These are phyloP conservation scores for Fomitopsis serialis DNA, from an alignment of 768 basidiomycete genomes.

Conservation along the genomic window DNA sequence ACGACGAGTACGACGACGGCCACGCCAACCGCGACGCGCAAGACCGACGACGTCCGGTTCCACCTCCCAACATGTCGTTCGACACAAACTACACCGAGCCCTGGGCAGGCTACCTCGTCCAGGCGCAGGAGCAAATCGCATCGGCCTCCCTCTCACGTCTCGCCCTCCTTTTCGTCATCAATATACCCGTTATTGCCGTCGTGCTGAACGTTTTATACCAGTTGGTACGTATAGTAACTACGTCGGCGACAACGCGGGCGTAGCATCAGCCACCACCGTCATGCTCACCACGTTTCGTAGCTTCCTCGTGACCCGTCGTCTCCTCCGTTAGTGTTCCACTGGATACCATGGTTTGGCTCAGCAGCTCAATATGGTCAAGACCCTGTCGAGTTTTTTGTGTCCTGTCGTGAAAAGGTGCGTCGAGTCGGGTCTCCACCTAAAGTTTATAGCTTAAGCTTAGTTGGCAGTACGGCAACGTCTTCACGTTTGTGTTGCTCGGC, in stretches of 20 bases:
- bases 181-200: conserved; percentile 62
- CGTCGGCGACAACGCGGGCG: background rate
- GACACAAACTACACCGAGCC: conserved; percentile 20
- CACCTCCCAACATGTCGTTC: conserved; percentile 2
- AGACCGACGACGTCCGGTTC: no score
- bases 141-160: conserved; percentile 20
- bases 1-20: conserved; percentile 4
- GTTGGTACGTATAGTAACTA: conserved; percentile 40
- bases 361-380: conserved; percentile 88
- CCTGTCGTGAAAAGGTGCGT: conserved; percentile 70
- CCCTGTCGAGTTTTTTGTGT: conserved; percentile 82
- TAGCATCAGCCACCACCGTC: background rate
- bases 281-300: conserved; percentile 31
- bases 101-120: conserved; percentile 23
- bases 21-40: background rate
- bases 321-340: conserved; percentile 92
- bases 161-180: conserved; percentile 45
- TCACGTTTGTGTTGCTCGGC: conserved; percentile 90
- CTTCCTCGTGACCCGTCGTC: conserved; percentile 62
- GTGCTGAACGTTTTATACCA: conserved; percentile 75
- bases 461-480: conserved; percentile 88
- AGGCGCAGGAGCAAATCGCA: conserved; percentile 16
- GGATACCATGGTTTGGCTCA: conserved; percentile 87
- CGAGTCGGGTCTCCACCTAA: background rate
- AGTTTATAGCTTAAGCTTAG: background rate